phyloP scores from a whole-genome alignment of 805 yeast species.

The Candida ficus region DNA sequence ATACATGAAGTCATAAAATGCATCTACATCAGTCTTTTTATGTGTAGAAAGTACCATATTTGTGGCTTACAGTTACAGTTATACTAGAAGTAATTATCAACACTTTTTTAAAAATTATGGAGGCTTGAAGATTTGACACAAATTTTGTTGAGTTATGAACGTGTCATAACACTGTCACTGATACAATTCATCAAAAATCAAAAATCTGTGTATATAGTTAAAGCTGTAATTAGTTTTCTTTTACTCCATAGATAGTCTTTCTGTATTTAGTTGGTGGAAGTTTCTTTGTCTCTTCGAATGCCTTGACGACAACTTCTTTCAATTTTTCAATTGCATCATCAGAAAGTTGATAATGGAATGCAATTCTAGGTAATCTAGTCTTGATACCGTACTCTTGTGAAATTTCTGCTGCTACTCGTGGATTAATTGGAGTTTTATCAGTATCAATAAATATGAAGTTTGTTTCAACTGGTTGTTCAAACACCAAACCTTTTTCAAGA shows the following conservation, averaged over 20 bases:
- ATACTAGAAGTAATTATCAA: too few species aligned
- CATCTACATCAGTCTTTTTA: too few species aligned
- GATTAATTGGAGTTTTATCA: constrained; percentile 42
- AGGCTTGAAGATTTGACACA: too few species aligned
- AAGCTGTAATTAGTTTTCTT: constrained; percentile 1
- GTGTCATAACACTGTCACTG: too few species aligned
- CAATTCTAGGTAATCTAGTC: constrained; percentile 59
- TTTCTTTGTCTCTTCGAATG: constrained; percentile 28
- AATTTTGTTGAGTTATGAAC: too few species aligned
- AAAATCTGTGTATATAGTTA: too few species aligned
- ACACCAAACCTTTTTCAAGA: constrained; percentile 43
- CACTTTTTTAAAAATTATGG: too few species aligned
- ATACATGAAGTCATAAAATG: too few species aligned
- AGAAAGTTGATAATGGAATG: constrained; percentile 41
- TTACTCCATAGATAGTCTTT: constrained; percentile 4
- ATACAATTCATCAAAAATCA: too few species aligned
- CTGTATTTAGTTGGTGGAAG: constrained; percentile 3
- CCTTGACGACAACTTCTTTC: constrained; percentile 32
- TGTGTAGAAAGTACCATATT: too few species aligned
- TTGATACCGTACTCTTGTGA: constrained; percentile 57
- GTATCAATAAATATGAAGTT: constrained; percentile 78
- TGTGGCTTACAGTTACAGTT: too few species aligned
- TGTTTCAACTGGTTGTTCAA: constrained; percentile 73
- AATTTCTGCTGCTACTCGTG: constrained; percentile 43
- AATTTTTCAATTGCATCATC: constrained; percentile 18